Conservation (phyloP, 164 flowering plant genomes). For the Chloranthus sessilifolius region DNA sequence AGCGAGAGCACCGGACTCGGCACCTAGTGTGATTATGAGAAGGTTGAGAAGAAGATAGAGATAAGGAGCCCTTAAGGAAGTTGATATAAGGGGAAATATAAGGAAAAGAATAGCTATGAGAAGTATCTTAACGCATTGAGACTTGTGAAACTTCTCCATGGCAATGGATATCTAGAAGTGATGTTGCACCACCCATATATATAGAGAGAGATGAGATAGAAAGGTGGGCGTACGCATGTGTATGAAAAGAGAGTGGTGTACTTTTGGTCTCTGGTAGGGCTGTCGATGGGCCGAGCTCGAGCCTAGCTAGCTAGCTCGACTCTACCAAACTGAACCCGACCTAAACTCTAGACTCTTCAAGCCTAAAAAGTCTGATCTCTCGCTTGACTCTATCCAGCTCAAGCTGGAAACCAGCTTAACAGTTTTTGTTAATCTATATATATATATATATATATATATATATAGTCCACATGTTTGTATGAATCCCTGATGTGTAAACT, state of each 20-base stretch:
- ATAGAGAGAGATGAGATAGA: background rate
- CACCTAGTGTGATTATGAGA: conserved; percentile 58
- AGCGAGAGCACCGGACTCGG: conserved; percentile 64
- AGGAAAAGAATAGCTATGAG: conserved; percentile 42
- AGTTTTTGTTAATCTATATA: too few relatives aligned
- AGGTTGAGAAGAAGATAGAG: conserved; percentile 63
- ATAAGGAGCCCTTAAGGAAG: conserved; percentile 48
- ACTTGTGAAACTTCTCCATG: conserved; percentile 41
- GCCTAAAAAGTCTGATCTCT: too few relatives aligned
- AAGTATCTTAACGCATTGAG: conserved; percentile 37
- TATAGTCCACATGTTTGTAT: too few relatives aligned
- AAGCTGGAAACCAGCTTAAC: too few relatives aligned
- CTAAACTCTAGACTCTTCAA: too few relatives aligned
- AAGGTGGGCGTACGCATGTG: background rate
- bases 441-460: too few relatives aligned
- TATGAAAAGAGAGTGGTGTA: background rate
- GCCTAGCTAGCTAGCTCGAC: too few relatives aligned
- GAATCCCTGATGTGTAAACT: too few relatives aligned
- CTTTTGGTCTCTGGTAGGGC: too few relatives aligned
- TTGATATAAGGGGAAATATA: conserved; percentile 52
- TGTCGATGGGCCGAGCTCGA: too few relatives aligned
- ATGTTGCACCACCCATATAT: background rate
- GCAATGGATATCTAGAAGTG: conserved; percentile 6
- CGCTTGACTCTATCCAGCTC: too few relatives aligned
- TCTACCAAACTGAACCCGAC: too few relatives aligned